A percentile compares a stretch with the other conserved stretches of the same genome.
phyloP scores from a whole-genome alignment of 805 yeast species.

The Dipodascus albidus region DNA sequence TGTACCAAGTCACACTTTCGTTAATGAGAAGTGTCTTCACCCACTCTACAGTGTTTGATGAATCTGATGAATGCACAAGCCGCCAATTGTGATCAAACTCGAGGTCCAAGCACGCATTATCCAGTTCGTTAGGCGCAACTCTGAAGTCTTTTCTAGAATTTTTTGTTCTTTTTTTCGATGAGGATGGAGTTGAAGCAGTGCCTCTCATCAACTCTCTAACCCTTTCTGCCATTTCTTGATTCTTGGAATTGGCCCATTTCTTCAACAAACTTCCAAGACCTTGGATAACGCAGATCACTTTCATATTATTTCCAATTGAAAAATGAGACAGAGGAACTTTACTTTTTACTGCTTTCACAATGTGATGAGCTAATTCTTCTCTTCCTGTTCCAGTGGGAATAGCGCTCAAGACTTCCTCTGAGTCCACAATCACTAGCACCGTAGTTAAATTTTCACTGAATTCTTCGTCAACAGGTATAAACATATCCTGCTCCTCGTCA shows the following conservation, averaged over 20 bases:
- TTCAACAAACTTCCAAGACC: constrained; percentile 7
- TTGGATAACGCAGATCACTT: constrained; percentile 11
- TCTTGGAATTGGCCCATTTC: constrained; percentile 5
- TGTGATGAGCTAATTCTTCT: not conserved
- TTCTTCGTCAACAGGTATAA: constrained; percentile 8
- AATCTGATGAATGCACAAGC: constrained; percentile 8
- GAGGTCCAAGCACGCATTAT: constrained; percentile 3
- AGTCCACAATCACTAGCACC: constrained; percentile 4
- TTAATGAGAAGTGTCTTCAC: constrained; percentile 10
- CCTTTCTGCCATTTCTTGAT: constrained; percentile 7
- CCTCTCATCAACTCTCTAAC: constrained; percentile 10
- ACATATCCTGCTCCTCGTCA: constrained; percentile 13
- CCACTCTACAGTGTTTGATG: constrained; percentile 11
- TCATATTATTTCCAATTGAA: not conserved
- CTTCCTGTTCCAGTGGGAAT: not conserved
- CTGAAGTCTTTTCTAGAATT: not conserved
- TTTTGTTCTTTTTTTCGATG: not conserved
- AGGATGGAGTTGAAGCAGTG: not conserved
- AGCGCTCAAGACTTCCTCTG: not conserved
- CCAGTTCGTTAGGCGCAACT: not conserved
- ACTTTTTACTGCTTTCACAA: not conserved
- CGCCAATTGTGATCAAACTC: constrained; percentile 6
- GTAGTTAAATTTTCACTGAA: constrained; percentile 5
- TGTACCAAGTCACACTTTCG: constrained; percentile 9
- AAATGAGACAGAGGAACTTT: not conserved